These are phyloP conservation scores for Aspergillus intermedius DNA, from an alignment of 2,329 filamentous ascomycete species.

Conservation along the genomic window DNA sequence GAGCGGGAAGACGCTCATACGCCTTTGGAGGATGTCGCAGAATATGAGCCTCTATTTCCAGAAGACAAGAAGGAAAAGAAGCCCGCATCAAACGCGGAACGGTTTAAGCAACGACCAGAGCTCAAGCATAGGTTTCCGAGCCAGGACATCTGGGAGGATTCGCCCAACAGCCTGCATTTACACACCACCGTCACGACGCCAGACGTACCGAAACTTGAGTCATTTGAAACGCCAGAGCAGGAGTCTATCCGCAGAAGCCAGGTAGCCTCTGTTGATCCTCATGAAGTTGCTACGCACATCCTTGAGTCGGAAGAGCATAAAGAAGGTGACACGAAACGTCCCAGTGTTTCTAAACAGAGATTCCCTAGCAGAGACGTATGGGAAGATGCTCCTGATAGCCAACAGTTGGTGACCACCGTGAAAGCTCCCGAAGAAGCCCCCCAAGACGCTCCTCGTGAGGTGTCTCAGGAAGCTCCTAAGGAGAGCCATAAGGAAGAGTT, in stretches of 20 bases:
- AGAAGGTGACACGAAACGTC: conserved; percentile 34
- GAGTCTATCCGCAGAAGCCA: conserved; percentile 40
- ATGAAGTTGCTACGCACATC: conserved; percentile 30
- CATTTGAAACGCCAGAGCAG: conserved; percentile 44
- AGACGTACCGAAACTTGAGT: conserved; percentile 48
- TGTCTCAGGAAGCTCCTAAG: too few species aligned
- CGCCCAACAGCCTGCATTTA: conserved; percentile 73
- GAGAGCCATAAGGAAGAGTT: conserved; percentile 25
- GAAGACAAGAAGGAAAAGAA: conserved; percentile 59
- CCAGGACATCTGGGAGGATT: conserved; percentile 95
- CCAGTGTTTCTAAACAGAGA: conserved; percentile 54
- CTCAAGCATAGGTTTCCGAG: conserved; percentile 75
- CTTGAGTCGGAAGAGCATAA: conserved; percentile 18
- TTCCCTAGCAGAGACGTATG: conserved; percentile 92
- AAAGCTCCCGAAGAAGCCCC: conserved; percentile 45
- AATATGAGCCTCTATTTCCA: conserved; percentile 91
- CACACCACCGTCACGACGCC: conserved; percentile 77
- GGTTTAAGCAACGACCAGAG: conserved; percentile 49
- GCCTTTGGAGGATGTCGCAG: conserved; percentile 78
- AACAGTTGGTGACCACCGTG: conserved; percentile 66
- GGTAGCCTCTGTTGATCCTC: conserved; percentile 32
- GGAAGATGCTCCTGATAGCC: conserved; percentile 86
- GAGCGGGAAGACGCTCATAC: conserved; percentile 50
- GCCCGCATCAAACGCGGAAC: conserved; percentile 47
- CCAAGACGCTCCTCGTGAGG: too few species aligned